Percentiles rank a stretch among this genome's conserved stretches.
phyloP scores from a whole-genome alignment of 805 yeast species.

The Saccharomycopsis capsularis region DNA sequence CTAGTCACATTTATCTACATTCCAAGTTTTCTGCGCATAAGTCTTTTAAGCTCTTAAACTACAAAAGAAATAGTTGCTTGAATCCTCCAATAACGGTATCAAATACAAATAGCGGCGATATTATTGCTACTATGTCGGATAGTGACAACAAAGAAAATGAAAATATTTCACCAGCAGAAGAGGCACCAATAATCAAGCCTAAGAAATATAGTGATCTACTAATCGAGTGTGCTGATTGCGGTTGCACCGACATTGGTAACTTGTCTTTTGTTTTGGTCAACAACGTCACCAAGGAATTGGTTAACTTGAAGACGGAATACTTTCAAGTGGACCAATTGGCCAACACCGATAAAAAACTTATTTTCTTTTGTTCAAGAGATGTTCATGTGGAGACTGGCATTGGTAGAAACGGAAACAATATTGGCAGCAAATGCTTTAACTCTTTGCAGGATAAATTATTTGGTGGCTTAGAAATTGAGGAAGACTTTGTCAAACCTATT shows the following conservation, averaged over 20 bases:
- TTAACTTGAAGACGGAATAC: slow-evolving; percentile 18
- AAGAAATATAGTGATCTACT: slow-evolving; percentile 4
- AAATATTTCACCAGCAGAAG: background rate
- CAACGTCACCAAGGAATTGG: slow-evolving; percentile 15
- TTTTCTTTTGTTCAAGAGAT: slow-evolving; percentile 15
- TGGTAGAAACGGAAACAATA: background rate
- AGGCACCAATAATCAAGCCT: background rate
- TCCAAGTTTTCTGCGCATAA: slow-evolving; percentile 16
- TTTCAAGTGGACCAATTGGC: background rate
- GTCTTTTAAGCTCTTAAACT: slow-evolving; percentile 15
- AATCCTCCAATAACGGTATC: too few species aligned
- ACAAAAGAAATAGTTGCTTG: slow-evolving; percentile 8
- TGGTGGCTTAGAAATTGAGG: slow-evolving; percentile 19
- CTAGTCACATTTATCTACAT: slow-evolving; percentile 19
- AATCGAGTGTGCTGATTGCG: slow-evolving; percentile 16
- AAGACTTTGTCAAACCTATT: slow-evolving; percentile 18
- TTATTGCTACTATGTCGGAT: background rate
- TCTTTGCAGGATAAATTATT: slow-evolving; percentile 9
- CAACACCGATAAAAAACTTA: slow-evolving; percentile 15
- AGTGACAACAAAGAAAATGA: background rate
- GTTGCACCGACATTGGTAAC: slow-evolving; percentile 1
- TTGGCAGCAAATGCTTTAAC: slow-evolving; percentile 4
- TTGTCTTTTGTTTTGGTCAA: slow-evolving; percentile 16
- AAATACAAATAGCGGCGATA: background rate
- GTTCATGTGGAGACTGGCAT: background rate